Evolutionary conservation across 257 asterid species (phyloP).

Genomic region (Nicotiana attenuata): DNA sequence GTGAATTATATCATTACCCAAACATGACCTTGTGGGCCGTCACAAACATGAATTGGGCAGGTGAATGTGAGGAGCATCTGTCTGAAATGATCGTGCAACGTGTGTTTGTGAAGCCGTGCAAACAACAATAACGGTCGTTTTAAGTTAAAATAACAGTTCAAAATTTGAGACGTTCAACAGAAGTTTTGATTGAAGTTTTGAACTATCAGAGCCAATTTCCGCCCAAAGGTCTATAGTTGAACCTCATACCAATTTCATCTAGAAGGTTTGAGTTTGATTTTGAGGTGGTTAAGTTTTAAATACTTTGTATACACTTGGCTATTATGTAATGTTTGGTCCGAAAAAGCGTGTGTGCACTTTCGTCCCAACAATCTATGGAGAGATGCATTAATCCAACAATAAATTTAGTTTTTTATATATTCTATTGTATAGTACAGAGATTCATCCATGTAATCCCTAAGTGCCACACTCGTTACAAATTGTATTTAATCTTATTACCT

Average conservation of each 20-base stretch:
- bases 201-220: neutral
- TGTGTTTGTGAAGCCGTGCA: slow-evolving; percentile 36
- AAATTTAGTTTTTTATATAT: too few species aligned
- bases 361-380: too few species aligned
- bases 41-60: slow-evolving; percentile 83
- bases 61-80: slow-evolving; percentile 64
- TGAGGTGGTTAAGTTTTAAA: neutral
- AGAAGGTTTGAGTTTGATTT: neutral
- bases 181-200: too few species aligned
- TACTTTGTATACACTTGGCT: neutral
- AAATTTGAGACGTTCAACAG: too few species aligned
- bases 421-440: too few species aligned
- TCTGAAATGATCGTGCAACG: slow-evolving; percentile 57
- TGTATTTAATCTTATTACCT: too few species aligned
- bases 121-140: neutral
- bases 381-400: too few species aligned
- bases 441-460: too few species aligned
- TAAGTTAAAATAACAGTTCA: neutral
- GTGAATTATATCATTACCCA: slow-evolving; percentile 66
- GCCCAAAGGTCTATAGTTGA: neutral
- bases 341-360: neutral
- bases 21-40: slow-evolving; percentile 71
- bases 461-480: too few species aligned
- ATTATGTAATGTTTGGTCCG: too few species aligned
- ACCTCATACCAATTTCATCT: neutral